These are phyloP conservation scores for Kuraishia cidri DNA, from an alignment of 805 yeast genomes.

Conservation along the genomic window DNA sequence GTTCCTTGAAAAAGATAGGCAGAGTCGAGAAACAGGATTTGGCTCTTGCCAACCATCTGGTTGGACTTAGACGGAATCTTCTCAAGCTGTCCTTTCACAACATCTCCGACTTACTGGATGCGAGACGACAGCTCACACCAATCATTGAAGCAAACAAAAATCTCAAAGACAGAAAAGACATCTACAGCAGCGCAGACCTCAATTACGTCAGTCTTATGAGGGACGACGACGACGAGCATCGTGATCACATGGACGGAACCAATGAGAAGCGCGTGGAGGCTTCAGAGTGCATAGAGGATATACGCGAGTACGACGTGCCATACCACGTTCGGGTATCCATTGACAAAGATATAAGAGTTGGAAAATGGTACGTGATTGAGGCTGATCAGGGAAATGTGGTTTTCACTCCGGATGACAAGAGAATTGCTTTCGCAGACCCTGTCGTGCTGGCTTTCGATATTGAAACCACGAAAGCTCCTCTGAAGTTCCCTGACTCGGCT, in stretches of 20 bases:
- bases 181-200: constrained; percentile 50
- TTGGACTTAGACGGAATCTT: constrained; percentile 61
- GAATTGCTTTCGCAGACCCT: constrained; percentile 94
- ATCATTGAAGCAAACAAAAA: constrained; percentile 59
- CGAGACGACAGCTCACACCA: constrained; percentile 62
- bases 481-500: constrained; percentile 89
- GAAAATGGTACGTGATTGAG: constrained; percentile 88
- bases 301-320: constrained; percentile 93
- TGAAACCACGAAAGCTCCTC: constrained; percentile 93
- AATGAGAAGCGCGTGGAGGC: constrained; percentile 32
- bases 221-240: constrained; percentile 18
- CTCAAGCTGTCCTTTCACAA: constrained; percentile 69
- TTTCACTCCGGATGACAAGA: constrained; percentile 54
- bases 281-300: constrained; percentile 60
- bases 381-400: constrained; percentile 47
- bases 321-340: constrained; percentile 95
- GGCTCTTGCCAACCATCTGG: constrained; percentile 73
- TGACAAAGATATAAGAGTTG: constrained; percentile 79
- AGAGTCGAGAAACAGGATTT: constrained; percentile 72
- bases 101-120: constrained; percentile 63
- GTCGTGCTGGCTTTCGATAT: constrained; percentile 95
- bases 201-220: constrained; percentile 21
- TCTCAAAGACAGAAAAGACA: constrained; percentile 53
- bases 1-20: constrained; percentile 43
- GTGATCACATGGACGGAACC: constrained; percentile 14